A percentile compares a stretch with the other conserved stretches of the same genome.
Conservation (phyloP, 441 rosid genomes). For the Populus hybrid region DNA sequence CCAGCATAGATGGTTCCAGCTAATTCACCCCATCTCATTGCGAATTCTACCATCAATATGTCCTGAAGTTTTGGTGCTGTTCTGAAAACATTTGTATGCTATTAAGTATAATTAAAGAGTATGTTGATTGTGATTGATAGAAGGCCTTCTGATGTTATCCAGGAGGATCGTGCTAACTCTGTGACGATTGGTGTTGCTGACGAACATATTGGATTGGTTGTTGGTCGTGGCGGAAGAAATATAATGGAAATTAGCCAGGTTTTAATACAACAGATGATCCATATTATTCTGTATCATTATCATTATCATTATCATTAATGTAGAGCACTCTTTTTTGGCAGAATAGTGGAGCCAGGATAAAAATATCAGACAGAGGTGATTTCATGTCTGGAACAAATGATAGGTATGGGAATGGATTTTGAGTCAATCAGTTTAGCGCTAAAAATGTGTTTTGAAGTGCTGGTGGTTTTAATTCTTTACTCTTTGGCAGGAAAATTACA, state of each 20-base stretch:
- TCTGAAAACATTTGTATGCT: not conserved
- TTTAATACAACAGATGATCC: slow-evolving; percentile 1
- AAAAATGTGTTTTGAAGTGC: not conserved
- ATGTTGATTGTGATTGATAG: slow-evolving; percentile 14
- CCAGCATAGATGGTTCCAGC: not conserved
- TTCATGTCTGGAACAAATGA: slow-evolving; percentile 89
- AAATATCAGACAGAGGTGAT: slow-evolving; percentile 96
- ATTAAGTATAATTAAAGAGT: not conserved
- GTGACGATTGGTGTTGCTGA: slow-evolving; percentile 87
- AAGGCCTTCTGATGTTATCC: slow-evolving; percentile 22
- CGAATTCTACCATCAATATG: not conserved
- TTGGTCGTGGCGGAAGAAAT: slow-evolving; percentile 98
- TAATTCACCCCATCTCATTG: not conserved
- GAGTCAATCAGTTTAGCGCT: not conserved
- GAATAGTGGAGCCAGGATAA: slow-evolving; percentile 90
- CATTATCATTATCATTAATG: slow-evolving; percentile 10
- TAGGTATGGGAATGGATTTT: slow-evolving; percentile 40
- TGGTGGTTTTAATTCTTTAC: not conserved
- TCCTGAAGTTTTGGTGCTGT: not conserved
- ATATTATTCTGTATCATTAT: not conserved
- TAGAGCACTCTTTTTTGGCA: slow-evolving; percentile 26
- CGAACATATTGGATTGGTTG: slow-evolving; percentile 89
- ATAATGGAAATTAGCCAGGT: slow-evolving; percentile 97
- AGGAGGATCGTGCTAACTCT: slow-evolving; percentile 77
- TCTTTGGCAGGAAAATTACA: slow-evolving; percentile 76